These are phyloP conservation scores for Poa pratensis DNA, from an alignment of 176 grass and related monocot genomes.

Conservation along the genomic window DNA sequence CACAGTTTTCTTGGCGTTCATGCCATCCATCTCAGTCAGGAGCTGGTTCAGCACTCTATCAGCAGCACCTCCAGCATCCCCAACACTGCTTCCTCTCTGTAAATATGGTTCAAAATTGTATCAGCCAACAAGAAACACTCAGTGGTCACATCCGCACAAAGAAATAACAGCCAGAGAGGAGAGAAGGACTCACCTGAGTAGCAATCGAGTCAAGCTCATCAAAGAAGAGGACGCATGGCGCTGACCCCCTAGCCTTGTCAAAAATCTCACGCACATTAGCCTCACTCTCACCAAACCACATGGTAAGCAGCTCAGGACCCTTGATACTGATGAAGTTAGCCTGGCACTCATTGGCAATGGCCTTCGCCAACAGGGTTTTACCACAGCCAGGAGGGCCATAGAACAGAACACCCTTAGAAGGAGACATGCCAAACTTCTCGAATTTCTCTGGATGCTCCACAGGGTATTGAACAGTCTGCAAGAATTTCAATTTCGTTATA, in stretches of 20 bases:
- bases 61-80: constrained; percentile 83
- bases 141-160: not conserved
- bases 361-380: constrained; percentile 90
- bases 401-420: constrained; percentile 89
- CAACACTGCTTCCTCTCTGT: constrained; percentile 77
- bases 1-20: constrained; percentile 84
- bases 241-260: constrained; percentile 81
- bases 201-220: constrained; percentile 93
- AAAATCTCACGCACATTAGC: constrained; percentile 91
- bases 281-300: constrained; percentile 98
- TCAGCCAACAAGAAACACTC: not conserved
- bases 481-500: constrained; percentile 25
- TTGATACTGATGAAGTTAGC: constrained; percentile 96
- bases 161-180: not conserved
- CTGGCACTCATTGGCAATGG: constrained; percentile 94
- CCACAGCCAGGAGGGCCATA: constrained; percentile 92
- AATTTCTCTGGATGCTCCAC: constrained; percentile 97
- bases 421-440: constrained; percentile 96
- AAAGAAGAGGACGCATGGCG: constrained; percentile 88
- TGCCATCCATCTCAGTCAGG: constrained; percentile 93
- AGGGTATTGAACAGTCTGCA: constrained; percentile 90
- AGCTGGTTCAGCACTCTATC: constrained; percentile 89
- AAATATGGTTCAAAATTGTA: constrained; percentile 14
- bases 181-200: constrained; percentile 62
- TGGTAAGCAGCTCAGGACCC: constrained; percentile 87